Evolutionary conservation across 2,329 filamentous ascomycete genomes (phyloP).

Genomic region (Cercospora sojina): DNA sequence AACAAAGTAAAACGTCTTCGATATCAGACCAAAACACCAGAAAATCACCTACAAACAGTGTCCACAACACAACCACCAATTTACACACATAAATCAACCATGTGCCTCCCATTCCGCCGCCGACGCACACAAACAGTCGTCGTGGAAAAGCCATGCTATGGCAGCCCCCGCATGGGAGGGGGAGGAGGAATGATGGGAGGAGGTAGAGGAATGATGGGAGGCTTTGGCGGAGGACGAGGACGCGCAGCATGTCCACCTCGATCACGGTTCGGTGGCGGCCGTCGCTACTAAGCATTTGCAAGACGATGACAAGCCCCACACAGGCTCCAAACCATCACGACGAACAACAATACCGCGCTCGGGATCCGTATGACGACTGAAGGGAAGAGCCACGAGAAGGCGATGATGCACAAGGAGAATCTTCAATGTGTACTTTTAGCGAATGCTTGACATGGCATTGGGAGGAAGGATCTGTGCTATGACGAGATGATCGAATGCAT

Average conservation of each 20-base stretch:
- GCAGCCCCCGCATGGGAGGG: not conserved
- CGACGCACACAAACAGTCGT: not conserved
- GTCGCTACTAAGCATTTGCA: not conserved
- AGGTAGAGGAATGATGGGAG: not conserved
- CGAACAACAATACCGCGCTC: not conserved
- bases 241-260: not conserved
- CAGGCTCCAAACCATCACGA: not conserved
- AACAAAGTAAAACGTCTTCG: not conserved
- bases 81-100: not conserved
- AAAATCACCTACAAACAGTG: not conserved
- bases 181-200: not conserved
- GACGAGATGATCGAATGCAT: not conserved
- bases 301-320: not conserved
- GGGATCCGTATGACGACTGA: not conserved
- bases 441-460: not conserved
- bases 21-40: not conserved
- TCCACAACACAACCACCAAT: not conserved
- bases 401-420: not conserved
- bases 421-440: not conserved
- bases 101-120: not conserved
- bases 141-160: constrained; percentile 1
- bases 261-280: not conserved
- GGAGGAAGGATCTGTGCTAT: not conserved
- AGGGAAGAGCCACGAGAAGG: not conserved
- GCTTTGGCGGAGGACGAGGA: not conserved